Percentiles rank a stretch among this genome's conserved stretches.
Evolutionary conservation across 2,329 filamentous ascomycete genomes (phyloP).

Genomic region (Penicillium palitans): DNA sequence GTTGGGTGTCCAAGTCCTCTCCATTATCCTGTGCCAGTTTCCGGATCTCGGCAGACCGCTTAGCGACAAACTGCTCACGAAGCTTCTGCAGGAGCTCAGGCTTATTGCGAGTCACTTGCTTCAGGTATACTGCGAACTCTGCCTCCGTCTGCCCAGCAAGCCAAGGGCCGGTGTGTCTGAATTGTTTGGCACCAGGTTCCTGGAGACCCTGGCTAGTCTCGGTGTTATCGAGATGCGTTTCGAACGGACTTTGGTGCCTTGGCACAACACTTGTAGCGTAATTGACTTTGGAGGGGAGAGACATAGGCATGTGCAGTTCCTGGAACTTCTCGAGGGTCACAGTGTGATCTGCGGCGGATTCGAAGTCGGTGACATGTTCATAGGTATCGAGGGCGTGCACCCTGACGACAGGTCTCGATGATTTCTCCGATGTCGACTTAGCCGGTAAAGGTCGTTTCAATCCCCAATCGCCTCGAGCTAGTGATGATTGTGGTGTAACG

Average conservation of each 20-base stretch:
- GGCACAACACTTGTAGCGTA: constrained; percentile 32
- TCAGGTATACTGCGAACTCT: constrained; percentile 56
- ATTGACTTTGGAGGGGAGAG: constrained; percentile 46
- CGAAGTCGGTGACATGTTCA: constrained; percentile 87
- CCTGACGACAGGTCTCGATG: constrained; percentile 70
- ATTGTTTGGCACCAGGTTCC: constrained; percentile 46
- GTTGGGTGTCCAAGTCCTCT: constrained; percentile 32
- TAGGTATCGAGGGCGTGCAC: constrained; percentile 77
- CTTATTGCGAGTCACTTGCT: constrained; percentile 45
- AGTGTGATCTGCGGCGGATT: constrained; percentile 77
- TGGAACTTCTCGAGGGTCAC: constrained; percentile 82
- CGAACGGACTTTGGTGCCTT: constrained; percentile 44
- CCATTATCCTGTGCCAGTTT: constrained; percentile 45
- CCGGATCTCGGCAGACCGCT: constrained; percentile 37
- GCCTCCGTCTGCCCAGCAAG: constrained; percentile 56
- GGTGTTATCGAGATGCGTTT: constrained; percentile 48
- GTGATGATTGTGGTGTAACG: constrained; percentile 70
- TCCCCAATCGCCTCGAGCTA: constrained; percentile 84
- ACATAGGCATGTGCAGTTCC: constrained; percentile 73
- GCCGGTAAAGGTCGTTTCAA: constrained; percentile 81
- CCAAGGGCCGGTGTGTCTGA: constrained; percentile 62
- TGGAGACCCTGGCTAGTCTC: constrained; percentile 35
- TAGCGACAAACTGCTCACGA: constrained; percentile 36
- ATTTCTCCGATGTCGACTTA: constrained; percentile 69
- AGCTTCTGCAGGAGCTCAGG: constrained; percentile 41